Percentiles rank a stretch among this genome's conserved stretches.
Evolutionary conservation across 257 asterid genomes (phyloP).

Genomic region (Lycium barbarum): DNA sequence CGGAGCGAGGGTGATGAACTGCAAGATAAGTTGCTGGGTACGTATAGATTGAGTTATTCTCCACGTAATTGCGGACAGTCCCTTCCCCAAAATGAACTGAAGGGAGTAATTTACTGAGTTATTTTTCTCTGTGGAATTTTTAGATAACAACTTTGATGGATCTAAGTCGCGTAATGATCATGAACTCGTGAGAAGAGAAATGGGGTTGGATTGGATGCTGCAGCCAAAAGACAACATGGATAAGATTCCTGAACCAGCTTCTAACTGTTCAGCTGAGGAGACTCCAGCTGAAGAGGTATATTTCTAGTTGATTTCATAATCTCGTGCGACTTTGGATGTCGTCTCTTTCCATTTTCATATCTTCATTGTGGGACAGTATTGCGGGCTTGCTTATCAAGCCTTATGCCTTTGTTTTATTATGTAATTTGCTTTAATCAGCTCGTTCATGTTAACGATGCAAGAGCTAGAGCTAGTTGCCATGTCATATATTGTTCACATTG

Average conservation of each 20-base stretch:
- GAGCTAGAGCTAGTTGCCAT: slow-evolving; percentile 1
- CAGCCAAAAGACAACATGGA: slow-evolving; percentile 61
- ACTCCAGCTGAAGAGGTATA: slow-evolving; percentile 68
- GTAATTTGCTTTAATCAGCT: neutral
- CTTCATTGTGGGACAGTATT: neutral
- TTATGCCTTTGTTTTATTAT: neutral
- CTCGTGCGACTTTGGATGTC: neutral
- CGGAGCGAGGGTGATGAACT: slow-evolving; percentile 31
- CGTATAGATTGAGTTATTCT: slow-evolving; percentile 10
- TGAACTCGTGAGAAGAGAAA: slow-evolving; percentile 65
- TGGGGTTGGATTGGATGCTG: slow-evolving; percentile 99
- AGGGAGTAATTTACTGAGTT: neutral
- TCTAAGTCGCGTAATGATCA: slow-evolving; percentile 43
- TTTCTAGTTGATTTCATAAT: neutral
- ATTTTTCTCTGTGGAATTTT: slow-evolving; percentile 29
- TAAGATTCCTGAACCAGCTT: slow-evolving; percentile 41
- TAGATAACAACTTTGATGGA: slow-evolving; percentile 49
- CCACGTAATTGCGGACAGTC: neutral
- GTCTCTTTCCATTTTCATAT: neutral
- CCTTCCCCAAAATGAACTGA: neutral
- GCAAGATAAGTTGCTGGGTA: slow-evolving; percentile 44
- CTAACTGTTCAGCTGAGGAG: slow-evolving; percentile 53
- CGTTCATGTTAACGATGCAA: neutral
- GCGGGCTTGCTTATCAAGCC: neutral
- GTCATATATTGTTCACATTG: neutral